Evolutionary conservation across 75 land plant species (phyloP), one percentile per base, ranked within the genome.

Genomic region (Pseudotsuga menziesii): DNA sequence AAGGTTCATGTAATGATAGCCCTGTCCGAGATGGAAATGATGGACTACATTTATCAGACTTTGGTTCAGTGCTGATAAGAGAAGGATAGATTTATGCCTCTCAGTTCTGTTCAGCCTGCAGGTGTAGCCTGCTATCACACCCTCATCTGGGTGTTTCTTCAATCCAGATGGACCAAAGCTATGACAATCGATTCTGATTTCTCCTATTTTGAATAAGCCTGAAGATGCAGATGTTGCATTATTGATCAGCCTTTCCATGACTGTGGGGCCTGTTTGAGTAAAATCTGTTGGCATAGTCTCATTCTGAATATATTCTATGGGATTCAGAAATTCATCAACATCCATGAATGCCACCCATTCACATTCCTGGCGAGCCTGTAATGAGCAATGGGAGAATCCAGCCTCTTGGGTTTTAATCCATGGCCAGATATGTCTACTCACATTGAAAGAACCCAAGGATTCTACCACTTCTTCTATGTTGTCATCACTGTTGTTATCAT

Each of bases 381-480:
- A n/a, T 0, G 93, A 89, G 41, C 99, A 96, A 58, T 96, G 97
- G 1, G 94, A 89, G 72, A 96, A 96, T 20, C 99, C 94, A 3
- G 99, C 97, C 75, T 96, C 98, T 57, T 96, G 99, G 4, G 94
- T 89, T 84, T 96, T 96, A 55, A 94, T 73, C 99, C 99, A 94
- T 2, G 97, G 97, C 99, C 99, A 96, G 1, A 80, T 4, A 64
- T 89, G 86, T 55, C 83, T 81, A 4, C 75, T 76, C 39, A 96
- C 78, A n/a, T 82, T 78, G 71, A 70, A 72, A 14, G n/a, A 56
- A 12, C n/a, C 73, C 71, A 96, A 41, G 27, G 75, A 80, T 3
- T 63, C 79, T 14, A 93, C 63, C 14, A 84, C 85, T 13, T 77
- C 63, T 5, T 85, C 90, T 27, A 89, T 70, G 54, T 80, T 83